A percentile compares a stretch with the other conserved stretches of the same genome.
Evolutionary conservation across 768 basidiomycete genomes (phyloP).

Genomic region (Dendrothele bispora): DNA sequence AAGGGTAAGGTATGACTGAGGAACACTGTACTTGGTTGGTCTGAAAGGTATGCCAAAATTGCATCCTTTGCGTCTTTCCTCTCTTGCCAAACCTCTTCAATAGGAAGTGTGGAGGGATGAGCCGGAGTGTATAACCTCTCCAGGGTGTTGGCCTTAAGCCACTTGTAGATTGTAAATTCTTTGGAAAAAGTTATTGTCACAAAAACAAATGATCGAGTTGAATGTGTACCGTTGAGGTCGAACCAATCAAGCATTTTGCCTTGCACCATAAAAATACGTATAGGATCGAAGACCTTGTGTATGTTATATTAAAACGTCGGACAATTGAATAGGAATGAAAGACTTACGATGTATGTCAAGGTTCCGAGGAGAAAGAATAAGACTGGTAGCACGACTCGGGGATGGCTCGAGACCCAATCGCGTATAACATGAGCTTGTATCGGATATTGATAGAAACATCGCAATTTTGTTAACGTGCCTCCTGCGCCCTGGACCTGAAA

Average conservation of each 20-base stretch:
- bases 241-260: conserved; percentile 84
- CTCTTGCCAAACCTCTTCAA: conserved; percentile 75
- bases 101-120: neutral
- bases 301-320: neutral
- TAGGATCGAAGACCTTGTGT: conserved; percentile 84
- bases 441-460: conserved; percentile 60
- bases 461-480: conserved; percentile 30
- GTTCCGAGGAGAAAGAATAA: conserved; percentile 88
- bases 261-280: conserved; percentile 82
- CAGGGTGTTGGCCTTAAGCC: conserved; percentile 65
- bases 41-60: conserved; percentile 70
- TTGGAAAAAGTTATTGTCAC: neutral
- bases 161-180: conserved; percentile 72
- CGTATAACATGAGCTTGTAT: conserved; percentile 66
- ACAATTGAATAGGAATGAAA: neutral
- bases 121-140: conserved; percentile 34
- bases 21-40: conserved; percentile 62
- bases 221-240: conserved; percentile 65
- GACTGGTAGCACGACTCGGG: conserved; percentile 78
- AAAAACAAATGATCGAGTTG: neutral
- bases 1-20: neutral
- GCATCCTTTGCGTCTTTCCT: conserved; percentile 72
- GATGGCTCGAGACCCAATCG: conserved; percentile 86
- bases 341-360: conserved; percentile 79
- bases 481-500: conserved; percentile 30